phyloP scores from a whole-genome alignment of 352 stramenopile genomes.

The Phytophthora sojae region DNA sequence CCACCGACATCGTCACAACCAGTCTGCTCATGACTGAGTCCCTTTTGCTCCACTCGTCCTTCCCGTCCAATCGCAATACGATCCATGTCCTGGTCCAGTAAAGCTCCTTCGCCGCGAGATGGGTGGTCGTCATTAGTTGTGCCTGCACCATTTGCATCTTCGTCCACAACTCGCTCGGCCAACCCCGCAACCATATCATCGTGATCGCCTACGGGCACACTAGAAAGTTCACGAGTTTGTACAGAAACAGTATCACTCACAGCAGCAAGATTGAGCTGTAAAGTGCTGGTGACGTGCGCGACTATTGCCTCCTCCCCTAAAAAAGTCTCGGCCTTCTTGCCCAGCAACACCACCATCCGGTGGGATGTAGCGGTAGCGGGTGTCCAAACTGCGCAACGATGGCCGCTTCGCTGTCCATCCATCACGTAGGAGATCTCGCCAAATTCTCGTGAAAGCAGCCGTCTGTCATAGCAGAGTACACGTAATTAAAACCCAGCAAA shows the following conservation, averaged over 20 bases:
- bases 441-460: constrained; percentile 10
- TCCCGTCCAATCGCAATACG: no score
- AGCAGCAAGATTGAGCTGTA: background rate
- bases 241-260: background rate
- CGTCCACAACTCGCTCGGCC: no score
- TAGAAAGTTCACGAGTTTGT: no score
- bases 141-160: no score
- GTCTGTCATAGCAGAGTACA: background rate
- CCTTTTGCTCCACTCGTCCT: no score
- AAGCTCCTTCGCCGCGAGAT: no score
- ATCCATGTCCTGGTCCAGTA: no score
- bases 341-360: background rate
- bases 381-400: background rate
- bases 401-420: constrained; percentile 11
- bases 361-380: background rate
- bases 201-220: no score
- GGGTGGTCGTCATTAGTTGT: no score
- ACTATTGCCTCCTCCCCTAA: background rate
- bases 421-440: constrained; percentile 5
- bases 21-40: no score
- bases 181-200: no score
- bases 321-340: background rate
- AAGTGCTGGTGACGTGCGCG: background rate
- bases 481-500: background rate
- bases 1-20: no score